Evolutionary conservation across 257 asterid genomes (phyloP).

Genomic region (Solanum sitiens): DNA sequence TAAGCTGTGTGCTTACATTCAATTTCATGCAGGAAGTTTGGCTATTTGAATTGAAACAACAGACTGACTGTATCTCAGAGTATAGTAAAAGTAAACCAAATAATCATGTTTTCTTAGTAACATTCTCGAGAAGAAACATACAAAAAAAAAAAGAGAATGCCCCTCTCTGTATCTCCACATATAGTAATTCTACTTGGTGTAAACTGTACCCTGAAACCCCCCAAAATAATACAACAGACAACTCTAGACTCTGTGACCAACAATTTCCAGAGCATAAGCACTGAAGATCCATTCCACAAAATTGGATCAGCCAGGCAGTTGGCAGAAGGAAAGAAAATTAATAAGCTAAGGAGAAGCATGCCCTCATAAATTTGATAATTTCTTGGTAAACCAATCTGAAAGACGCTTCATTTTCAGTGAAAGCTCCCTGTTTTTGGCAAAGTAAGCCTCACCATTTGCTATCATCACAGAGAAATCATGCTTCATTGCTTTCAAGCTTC

Average conservation of each 20-base stretch:
- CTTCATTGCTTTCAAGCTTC: slow-evolving; percentile 45
- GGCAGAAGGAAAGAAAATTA: not conserved
- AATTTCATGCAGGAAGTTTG: not conserved
- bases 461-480: slow-evolving; percentile 66
- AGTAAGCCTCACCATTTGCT: slow-evolving; percentile 45
- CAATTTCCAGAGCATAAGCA: not conserved
- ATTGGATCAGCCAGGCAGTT: slow-evolving; percentile 3
- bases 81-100: not conserved
- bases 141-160: not conserved
- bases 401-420: slow-evolving; percentile 48
- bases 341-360: not conserved
- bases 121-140: not conserved
- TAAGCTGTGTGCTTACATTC: not conserved
- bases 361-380: slow-evolving; percentile 26
- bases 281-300: slow-evolving; percentile 9
- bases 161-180: not conserved
- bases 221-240: not conserved
- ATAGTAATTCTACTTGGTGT: not conserved
- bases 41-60: not conserved
- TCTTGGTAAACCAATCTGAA: slow-evolving; percentile 27
- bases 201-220: not conserved
- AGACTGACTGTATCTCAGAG: not conserved
- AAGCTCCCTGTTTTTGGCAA: slow-evolving; percentile 38
- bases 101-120: not conserved
- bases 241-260: not conserved